Conservation (phyloP, 208 protist species). For the Leishmania martiniquensis region DNA sequence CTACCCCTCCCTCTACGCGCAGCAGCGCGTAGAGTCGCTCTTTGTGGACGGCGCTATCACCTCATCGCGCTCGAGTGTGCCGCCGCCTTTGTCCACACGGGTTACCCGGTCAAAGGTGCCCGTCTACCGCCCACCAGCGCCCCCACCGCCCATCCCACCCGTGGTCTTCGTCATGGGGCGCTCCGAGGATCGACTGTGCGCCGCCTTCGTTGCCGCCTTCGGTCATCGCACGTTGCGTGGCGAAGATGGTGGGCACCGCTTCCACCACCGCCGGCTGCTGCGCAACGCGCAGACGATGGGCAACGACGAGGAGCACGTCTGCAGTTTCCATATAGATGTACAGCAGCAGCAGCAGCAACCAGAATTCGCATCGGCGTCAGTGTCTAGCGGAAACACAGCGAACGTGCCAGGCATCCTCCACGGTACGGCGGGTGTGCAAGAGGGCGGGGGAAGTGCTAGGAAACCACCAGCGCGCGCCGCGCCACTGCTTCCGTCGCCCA, state of each 20-base stretch:
- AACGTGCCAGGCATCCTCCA: not conserved
- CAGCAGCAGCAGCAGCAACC: slow-evolving; percentile 20
- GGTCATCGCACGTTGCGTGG: slow-evolving; percentile 66
- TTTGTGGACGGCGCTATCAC: not conserved
- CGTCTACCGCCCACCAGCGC: slow-evolving; percentile 18
- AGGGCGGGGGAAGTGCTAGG: not conserved
- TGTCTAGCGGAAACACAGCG: not conserved
- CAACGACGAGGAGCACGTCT: slow-evolving; percentile 38
- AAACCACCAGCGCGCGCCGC: not conserved
- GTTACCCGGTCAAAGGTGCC: slow-evolving; percentile 5
- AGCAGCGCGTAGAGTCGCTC: not conserved
- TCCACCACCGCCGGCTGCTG: slow-evolving; percentile 58
- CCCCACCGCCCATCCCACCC: slow-evolving; percentile 7
- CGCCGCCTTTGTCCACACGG: slow-evolving; percentile 8
- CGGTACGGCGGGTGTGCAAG: not conserved
- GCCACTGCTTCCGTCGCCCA: not conserved
- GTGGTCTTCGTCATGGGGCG: slow-evolving; percentile 40
- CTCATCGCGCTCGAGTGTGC: not conserved
- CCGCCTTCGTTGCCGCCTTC: slow-evolving; percentile 78
- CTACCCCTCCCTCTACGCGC: slow-evolving; percentile 13
- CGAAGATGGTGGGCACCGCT: slow-evolving; percentile 66
- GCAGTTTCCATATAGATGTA: slow-evolving; percentile 41
- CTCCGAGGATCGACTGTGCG: slow-evolving; percentile 60
- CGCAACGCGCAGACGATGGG: slow-evolving; percentile 54
- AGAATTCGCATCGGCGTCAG: not conserved